Conservation (phyloP, 106 monocot species). For the Allium cepa region DNA sequence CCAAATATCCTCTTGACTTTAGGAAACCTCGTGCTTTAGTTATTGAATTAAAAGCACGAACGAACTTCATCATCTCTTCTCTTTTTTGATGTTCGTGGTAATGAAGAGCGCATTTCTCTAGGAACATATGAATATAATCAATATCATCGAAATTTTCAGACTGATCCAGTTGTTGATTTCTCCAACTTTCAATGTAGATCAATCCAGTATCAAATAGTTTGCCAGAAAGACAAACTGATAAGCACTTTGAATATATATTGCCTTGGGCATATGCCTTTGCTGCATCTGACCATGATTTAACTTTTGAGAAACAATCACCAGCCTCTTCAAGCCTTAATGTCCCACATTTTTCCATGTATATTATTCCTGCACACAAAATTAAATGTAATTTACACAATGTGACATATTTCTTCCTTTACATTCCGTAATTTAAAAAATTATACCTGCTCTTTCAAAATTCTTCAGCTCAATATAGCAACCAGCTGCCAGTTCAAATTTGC, state of each 20-base stretch:
- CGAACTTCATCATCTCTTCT: conserved; percentile 29
- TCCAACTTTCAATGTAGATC: conserved; percentile 14
- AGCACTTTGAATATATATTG: conserved; percentile 33
- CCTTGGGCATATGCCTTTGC: conserved; percentile 36
- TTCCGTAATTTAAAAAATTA: not conserved
- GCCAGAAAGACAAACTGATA: conserved; percentile 34
- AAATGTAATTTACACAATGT: too few relatives aligned
- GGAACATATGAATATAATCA: conserved; percentile 8
- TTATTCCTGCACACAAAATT: conserved; percentile 11
- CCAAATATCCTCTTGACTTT: conserved; percentile 21
- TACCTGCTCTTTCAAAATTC: conserved; percentile 50
- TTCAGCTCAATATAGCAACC: conserved; percentile 40
- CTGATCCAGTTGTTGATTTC: not conserved
- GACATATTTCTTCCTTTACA: too few relatives aligned
- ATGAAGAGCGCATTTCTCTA: conserved; percentile 25
- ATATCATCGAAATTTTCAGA: conserved; percentile 3
- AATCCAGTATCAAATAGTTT: conserved; percentile 36
- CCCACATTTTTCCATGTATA: conserved; percentile 54
- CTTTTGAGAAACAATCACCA: conserved; percentile 38
- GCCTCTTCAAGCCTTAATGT: conserved; percentile 37
- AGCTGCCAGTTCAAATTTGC: conserved; percentile 36
- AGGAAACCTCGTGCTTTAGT: conserved; percentile 24
- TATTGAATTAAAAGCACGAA: conserved; percentile 34
- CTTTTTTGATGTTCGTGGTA: conserved; percentile 15
- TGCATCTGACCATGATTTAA: conserved; percentile 29